These are phyloP conservation scores for Paraphaeosphaeria sporulosa DNA, from an alignment of 2,329 filamentous ascomycete genomes.

Conservation along the genomic window DNA sequence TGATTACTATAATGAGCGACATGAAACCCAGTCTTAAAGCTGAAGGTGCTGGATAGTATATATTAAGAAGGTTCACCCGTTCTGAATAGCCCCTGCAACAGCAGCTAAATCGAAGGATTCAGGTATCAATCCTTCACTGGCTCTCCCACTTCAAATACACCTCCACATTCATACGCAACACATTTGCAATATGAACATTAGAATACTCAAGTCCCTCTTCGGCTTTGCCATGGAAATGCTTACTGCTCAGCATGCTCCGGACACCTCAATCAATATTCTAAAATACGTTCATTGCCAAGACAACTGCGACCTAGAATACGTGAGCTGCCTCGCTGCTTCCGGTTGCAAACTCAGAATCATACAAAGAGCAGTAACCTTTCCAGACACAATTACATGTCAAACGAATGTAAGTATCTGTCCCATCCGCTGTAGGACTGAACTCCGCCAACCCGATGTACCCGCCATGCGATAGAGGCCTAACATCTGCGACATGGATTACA, in stretches of 20 bases:
- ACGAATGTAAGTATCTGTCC: not conserved
- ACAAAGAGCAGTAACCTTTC: not conserved
- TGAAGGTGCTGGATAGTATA: not conserved
- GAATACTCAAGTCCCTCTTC: not conserved
- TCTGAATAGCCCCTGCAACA: not conserved
- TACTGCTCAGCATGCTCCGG: not conserved
- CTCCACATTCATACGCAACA: not conserved
- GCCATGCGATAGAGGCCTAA: not conserved
- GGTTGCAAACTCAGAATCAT: not conserved
- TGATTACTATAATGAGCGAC: not conserved
- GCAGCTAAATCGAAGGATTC: not conserved
- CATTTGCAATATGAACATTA: not conserved
- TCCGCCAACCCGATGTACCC: not conserved
- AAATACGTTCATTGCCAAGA: not conserved
- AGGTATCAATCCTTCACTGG: too few species aligned
- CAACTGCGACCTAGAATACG: not conserved
- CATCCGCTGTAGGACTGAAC: not conserved
- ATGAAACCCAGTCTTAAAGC: not conserved
- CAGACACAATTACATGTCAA: not conserved
- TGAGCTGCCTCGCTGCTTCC: not conserved
- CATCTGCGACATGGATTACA: not conserved
- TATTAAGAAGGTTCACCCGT: too few species aligned
- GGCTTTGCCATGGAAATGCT: not conserved
- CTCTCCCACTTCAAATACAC: not conserved
- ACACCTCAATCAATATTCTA: not conserved